A percentile compares a stretch with the other conserved stretches of the same genome.
Conservation (phyloP, 2,329 filamentous ascomycete genomes). For the Cladophialophora immunda region DNA sequence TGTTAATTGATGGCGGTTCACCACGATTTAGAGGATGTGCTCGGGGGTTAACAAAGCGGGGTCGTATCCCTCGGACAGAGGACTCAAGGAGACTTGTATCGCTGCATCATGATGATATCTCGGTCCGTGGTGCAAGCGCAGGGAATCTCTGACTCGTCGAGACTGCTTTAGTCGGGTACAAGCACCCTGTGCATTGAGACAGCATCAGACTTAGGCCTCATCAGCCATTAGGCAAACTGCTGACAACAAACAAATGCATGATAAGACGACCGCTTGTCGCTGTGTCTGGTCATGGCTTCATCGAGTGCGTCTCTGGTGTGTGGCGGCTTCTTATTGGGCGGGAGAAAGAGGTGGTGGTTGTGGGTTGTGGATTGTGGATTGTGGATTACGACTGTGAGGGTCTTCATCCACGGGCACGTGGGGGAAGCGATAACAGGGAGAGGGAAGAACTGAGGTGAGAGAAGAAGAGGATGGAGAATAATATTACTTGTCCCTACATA, state of each 20-base stretch:
- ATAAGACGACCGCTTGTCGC: not conserved
- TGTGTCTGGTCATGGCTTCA: not conserved
- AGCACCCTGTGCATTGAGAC: not conserved
- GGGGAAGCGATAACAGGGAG: not conserved
- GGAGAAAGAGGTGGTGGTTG: not conserved
- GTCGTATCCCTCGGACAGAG: not conserved
- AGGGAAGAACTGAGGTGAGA: not conserved
- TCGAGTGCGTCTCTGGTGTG: not conserved
- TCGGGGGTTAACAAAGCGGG: not conserved
- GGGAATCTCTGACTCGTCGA: not conserved
- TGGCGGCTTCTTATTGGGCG: not conserved
- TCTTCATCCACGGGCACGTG: constrained; percentile 3
- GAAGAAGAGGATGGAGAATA: not conserved
- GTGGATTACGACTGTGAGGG: too few relatives aligned
- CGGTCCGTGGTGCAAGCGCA: not conserved
- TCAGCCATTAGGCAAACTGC: not conserved
- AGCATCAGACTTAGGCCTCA: not conserved
- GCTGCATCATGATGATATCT: not conserved
- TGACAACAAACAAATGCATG: not conserved
- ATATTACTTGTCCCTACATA: not conserved
- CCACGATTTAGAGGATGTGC: not conserved
- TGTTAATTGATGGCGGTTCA: not conserved
- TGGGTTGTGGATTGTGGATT: not conserved
- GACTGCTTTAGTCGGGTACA: not conserved
- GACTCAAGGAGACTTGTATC: not conserved